phyloP scores from a whole-genome alignment of 2,329 filamentous ascomycete species.

The Sphaerostilbella broomeana region DNA sequence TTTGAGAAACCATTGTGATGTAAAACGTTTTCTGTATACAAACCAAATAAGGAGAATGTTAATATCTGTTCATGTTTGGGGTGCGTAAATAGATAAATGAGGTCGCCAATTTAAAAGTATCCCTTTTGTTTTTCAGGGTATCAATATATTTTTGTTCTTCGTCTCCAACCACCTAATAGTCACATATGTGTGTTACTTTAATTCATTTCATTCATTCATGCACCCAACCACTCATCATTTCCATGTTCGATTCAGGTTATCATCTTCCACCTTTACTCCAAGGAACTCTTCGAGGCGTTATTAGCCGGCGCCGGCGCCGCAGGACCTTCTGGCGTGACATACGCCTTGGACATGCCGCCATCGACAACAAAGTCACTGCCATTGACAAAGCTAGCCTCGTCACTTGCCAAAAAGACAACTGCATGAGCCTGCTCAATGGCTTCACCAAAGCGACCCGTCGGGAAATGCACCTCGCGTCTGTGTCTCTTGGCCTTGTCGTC shows the following conservation, averaged over 20 bases:
- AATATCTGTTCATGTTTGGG: too few species aligned
- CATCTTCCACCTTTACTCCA: constrained; percentile 25
- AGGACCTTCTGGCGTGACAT: constrained; percentile 62
- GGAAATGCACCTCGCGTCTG: constrained; percentile 84
- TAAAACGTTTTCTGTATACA: too few species aligned
- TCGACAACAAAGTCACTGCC: constrained; percentile 92
- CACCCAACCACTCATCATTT: too few species aligned
- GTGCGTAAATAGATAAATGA: too few species aligned
- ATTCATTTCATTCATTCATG: neutral
- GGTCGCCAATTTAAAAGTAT: too few species aligned
- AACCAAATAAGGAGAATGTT: too few species aligned
- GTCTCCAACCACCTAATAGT: too few species aligned
- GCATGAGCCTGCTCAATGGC: constrained; percentile 90
- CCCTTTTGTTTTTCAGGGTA: too few species aligned
- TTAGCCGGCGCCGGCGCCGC: constrained; percentile 49
- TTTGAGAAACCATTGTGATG: too few species aligned
- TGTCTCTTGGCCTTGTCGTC: constrained; percentile 76
- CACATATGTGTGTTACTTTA: too few species aligned
- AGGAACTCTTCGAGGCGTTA: constrained; percentile 47
- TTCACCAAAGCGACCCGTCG: constrained; percentile 80
- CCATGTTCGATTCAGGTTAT: too few species aligned
- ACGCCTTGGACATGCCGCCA: constrained; percentile 91
- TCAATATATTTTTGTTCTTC: too few species aligned
- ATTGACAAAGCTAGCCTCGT: constrained; percentile 86
- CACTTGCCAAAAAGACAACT: constrained; percentile 78